A percentile compares a stretch with the other conserved stretches of the same genome.
phyloP scores from a whole-genome alignment of 805 yeast genomes.

The Pichia eremophila region DNA sequence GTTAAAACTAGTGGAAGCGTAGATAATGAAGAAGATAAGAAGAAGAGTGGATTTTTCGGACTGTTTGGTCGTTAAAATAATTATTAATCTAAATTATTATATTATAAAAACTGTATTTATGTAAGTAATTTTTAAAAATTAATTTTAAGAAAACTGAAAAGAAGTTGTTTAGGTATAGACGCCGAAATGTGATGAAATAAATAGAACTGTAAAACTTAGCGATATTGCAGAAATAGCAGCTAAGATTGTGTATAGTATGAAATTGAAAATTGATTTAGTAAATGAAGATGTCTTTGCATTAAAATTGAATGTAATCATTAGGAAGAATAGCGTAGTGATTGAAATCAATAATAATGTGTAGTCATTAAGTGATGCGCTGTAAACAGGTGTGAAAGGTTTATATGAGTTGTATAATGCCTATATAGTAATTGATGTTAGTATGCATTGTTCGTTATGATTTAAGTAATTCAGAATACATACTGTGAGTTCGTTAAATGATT shows the following conservation, averaged over 20 bases:
- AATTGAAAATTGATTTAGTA: neutral
- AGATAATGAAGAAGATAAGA: constrained; percentile 16
- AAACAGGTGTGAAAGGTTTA: neutral
- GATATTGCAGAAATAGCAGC: constrained; percentile 17
- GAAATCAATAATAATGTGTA: neutral
- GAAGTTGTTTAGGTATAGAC: no score
- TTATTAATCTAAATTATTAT: no score
- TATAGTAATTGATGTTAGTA: neutral
- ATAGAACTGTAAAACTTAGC: constrained; percentile 22
- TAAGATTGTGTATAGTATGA: constrained; percentile 10
- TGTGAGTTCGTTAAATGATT: neutral
- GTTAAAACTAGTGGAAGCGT: neutral
- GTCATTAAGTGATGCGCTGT: neutral
- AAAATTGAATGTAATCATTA: constrained; percentile 3
- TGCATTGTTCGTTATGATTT: no score
- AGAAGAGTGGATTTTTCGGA: constrained; percentile 59
- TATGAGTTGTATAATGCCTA: neutral
- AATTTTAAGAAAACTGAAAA: no score
- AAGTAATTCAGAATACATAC: neutral
- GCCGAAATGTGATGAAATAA: constrained; percentile 24
- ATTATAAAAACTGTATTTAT: no score
- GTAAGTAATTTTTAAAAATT: no score
- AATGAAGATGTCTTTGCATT: constrained; percentile 4
- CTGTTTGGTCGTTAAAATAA: constrained; percentile 44
- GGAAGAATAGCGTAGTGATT: neutral